These are phyloP conservation scores for Schizochytrium sp. DNA, from an alignment of 108 stramenopile species.

Conservation along the genomic window DNA sequence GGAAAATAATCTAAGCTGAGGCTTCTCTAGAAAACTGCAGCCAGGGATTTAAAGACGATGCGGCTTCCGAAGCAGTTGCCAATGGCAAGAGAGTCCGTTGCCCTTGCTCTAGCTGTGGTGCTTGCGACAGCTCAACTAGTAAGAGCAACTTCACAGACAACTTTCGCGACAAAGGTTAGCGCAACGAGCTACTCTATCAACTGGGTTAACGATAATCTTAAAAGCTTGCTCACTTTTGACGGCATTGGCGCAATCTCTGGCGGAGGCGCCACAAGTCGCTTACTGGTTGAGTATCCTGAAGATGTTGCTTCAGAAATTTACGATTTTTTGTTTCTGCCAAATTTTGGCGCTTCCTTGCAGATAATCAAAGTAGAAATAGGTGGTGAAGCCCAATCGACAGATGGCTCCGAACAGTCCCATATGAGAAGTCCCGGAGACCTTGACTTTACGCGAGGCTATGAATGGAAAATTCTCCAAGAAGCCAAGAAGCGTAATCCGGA, in stretches of 20 bases:
- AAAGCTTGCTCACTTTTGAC: neutral
- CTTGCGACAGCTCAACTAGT: too few relatives aligned
- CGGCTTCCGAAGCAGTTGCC: too few relatives aligned
- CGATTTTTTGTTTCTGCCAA: conserved; percentile 31
- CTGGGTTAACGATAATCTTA: neutral
- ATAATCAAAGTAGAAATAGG: conserved; percentile 51
- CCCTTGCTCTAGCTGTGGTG: too few relatives aligned
- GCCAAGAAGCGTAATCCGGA: conserved; percentile 44
- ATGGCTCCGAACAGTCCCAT: conserved; percentile 39
- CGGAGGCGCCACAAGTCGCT: conserved; percentile 5
- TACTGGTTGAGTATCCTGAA: neutral
- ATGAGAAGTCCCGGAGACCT: conserved; percentile 23
- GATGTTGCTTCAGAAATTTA: conserved; percentile 1
- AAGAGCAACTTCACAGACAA: too few relatives aligned
- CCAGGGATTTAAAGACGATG: too few relatives aligned
- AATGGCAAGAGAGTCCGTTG: too few relatives aligned
- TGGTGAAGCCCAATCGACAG: conserved; percentile 25
- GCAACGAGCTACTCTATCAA: too few relatives aligned
- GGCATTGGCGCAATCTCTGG: conserved; percentile 41
- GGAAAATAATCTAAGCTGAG: too few relatives aligned
- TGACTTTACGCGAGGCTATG: conserved; percentile 26
- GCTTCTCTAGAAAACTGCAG: too few relatives aligned
- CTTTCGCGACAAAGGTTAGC: too few relatives aligned
- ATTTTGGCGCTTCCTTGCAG: conserved; percentile 7
- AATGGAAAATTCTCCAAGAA: conserved; percentile 4